A percentile compares a stretch with the other conserved stretches of the same genome.
phyloP scores from a whole-genome alignment of 2,329 filamentous ascomycete species.

The Fonsecaea erecta region DNA sequence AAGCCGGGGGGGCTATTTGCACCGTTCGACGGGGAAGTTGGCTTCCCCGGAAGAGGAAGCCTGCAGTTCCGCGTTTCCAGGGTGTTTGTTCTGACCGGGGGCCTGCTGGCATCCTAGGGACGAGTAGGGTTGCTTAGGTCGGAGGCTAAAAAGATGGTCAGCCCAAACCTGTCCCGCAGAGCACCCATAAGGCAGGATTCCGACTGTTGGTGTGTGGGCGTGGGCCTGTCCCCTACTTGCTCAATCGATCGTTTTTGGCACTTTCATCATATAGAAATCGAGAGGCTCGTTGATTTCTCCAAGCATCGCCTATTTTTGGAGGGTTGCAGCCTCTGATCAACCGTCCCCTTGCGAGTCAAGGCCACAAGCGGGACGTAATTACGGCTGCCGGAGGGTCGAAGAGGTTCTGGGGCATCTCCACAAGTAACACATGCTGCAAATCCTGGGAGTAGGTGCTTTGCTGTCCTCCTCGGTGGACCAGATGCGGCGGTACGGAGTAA shows the following conservation, averaged over 20 bases:
- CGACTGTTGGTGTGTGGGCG: slow-evolving; percentile 10
- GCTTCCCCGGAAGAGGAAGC: slow-evolving; percentile 21
- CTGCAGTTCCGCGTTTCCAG: slow-evolving; percentile 19
- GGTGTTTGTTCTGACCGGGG: slow-evolving; percentile 8
- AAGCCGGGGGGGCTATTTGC: slow-evolving; percentile 14
- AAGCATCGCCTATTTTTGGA: slow-evolving; percentile 8
- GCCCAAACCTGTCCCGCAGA: neutral
- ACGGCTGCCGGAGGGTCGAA: neutral
- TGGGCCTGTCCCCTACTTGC: slow-evolving; percentile 2
- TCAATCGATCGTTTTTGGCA: neutral
- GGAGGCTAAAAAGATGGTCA: slow-evolving; percentile 8
- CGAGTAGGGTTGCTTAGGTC: slow-evolving; percentile 12
- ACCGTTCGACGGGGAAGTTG: slow-evolving; percentile 29
- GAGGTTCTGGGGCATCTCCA: neutral
- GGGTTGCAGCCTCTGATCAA: neutral
- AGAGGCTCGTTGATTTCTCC: neutral
- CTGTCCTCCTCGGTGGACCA: neutral
- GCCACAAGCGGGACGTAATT: neutral
- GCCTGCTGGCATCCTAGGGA: neutral
- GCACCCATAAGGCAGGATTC: slow-evolving; percentile 6
- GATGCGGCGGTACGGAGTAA: neutral
- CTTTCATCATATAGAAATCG: neutral
- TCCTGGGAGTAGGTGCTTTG: neutral
- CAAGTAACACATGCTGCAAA: neutral
- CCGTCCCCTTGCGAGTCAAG: neutral